Evolutionary conservation across 2,329 filamentous ascomycete species (phyloP).

Genomic region (Colletotrichum trifolii): DNA sequence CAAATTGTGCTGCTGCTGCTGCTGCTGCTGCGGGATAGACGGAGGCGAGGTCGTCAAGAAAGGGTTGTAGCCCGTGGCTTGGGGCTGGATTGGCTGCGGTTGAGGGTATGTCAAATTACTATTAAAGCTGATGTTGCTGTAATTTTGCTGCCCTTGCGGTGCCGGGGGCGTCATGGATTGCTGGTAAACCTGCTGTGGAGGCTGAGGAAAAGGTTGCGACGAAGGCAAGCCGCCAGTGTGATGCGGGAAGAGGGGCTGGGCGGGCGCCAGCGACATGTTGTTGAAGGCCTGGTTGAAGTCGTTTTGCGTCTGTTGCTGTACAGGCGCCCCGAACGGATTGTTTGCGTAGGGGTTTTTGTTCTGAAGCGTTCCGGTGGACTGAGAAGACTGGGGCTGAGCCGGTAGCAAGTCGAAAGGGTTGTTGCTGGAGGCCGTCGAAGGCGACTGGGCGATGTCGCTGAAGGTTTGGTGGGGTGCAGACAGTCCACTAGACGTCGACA

Average conservation of each 20-base stretch:
- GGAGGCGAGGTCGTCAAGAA: slow-evolving; percentile 57
- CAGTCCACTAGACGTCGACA: slow-evolving; percentile 52
- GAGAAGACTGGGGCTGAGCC: slow-evolving; percentile 69
- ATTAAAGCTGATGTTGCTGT: slow-evolving; percentile 52
- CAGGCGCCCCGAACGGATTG: slow-evolving; percentile 75
- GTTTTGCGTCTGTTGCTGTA: slow-evolving; percentile 54
- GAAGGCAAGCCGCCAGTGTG: slow-evolving; percentile 73
- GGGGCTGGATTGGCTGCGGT: slow-evolving; percentile 48
- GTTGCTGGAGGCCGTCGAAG: slow-evolving; percentile 67
- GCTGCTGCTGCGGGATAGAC: slow-evolving; percentile 42
- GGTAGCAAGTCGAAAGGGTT: slow-evolving; percentile 75
- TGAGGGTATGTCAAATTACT: slow-evolving; percentile 56
- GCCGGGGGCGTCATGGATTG: slow-evolving; percentile 57
- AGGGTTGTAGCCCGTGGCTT: slow-evolving; percentile 61
- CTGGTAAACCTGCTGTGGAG: slow-evolving; percentile 53
- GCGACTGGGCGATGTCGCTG: slow-evolving; percentile 44
- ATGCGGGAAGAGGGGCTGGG: slow-evolving; percentile 77
- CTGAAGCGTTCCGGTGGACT: slow-evolving; percentile 71
- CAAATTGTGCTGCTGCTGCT: slow-evolving; percentile 50
- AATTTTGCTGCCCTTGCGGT: slow-evolving; percentile 54
- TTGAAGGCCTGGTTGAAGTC: slow-evolving; percentile 78
- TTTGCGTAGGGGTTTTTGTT: slow-evolving; percentile 70
- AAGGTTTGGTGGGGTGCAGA: slow-evolving; percentile 44
- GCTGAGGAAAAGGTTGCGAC: slow-evolving; percentile 49
- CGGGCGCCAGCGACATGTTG: slow-evolving; percentile 73